These are phyloP conservation scores for Paramecium sexaurelia DNA, from an alignment of 73 alveolate genomes.

Conservation along the genomic window DNA sequence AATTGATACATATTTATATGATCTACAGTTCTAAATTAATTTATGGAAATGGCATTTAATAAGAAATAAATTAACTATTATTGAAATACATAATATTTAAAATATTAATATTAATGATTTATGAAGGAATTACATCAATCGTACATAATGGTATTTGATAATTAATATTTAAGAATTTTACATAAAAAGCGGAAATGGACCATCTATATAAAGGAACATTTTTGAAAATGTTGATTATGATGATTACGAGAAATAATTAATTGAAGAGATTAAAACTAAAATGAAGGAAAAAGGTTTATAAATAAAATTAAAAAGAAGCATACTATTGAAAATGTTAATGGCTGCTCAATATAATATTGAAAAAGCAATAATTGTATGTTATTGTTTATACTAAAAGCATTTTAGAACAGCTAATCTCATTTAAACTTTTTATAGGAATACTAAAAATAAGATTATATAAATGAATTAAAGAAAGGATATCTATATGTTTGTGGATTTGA, in stretches of 20 bases:
- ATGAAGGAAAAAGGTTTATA: not conserved
- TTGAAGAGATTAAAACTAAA: not conserved
- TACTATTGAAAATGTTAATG: conserved; percentile 16
- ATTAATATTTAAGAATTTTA: conserved; percentile 14
- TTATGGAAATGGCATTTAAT: not conserved
- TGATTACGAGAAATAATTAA: conserved; percentile 35
- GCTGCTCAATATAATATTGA: conserved; percentile 40
- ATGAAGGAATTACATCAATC: conserved; percentile 32
- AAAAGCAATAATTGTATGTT: conserved; percentile 47
- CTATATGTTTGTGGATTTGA: conserved; percentile 54
- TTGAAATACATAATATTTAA: not conserved
- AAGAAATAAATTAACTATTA: not conserved
- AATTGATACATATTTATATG: no score
- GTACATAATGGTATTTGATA: not conserved
- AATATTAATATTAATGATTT: not conserved
- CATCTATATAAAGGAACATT: conserved; percentile 31
- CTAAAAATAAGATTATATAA: not conserved
- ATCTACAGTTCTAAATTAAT: not conserved
- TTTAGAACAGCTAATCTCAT: conserved; percentile 12
- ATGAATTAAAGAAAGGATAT: not conserved
- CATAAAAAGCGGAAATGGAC: conserved; percentile 38
- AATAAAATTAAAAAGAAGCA: not conserved
- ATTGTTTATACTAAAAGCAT: not conserved
- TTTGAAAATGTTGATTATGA: conserved; percentile 60
- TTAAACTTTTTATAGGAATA: not conserved